Evolutionary conservation across 331 rosid genomes (phyloP), one percentile per base, ranked within the genome.

Genomic region (Prunus yedoensis): DNA sequence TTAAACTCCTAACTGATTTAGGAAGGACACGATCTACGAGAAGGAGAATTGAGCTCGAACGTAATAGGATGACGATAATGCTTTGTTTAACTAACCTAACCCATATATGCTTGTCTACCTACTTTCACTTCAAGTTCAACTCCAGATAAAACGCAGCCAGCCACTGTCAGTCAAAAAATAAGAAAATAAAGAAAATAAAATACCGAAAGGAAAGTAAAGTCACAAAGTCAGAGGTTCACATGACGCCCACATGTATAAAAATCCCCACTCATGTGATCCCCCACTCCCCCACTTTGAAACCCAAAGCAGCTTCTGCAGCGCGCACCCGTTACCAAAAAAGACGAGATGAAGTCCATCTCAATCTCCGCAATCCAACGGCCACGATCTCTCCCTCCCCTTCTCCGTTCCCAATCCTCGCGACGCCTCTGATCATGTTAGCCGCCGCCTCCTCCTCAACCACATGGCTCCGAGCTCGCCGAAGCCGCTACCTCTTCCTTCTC

Each of bases 391-490:
- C 77, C 28, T 11, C 30, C 25, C 45, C 76, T 49, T 46, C 72
- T 14, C 10, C 47, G 51, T 74, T 46, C 62, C 68, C 68, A 18
- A 32, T 1, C 62, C 58, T 30, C 32, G 21, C 67, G 12, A 35
- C 74, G 21, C 68, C 78, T n/a, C 71, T 81, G 54, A 67, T 81
- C 89, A 78, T 89, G 87, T 16, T 91, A 73, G 82, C 83, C 49
- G 77, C 84, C 73, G 74, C 84, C 30, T 68, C 92, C 41, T 71
- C 93, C 65, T 74, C 85, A 27, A 17, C 85, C 45, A 79, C 88
- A 70, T 91, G 95, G 96, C 84, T 93, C 20, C 87, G 81, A 18
- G 73, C 81, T 58, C 81, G 89, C 52, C 88, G 89, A 77, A 84
- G 84, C 84, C 89, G 97, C 45, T 91, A 28, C 79, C 27, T 84